A percentile compares a stretch with the other conserved stretches of the same genome.
These are phyloP conservation scores for Eucalyptus paniculata DNA, from an alignment of 345 rosid genomes.

Conservation along the genomic window DNA sequence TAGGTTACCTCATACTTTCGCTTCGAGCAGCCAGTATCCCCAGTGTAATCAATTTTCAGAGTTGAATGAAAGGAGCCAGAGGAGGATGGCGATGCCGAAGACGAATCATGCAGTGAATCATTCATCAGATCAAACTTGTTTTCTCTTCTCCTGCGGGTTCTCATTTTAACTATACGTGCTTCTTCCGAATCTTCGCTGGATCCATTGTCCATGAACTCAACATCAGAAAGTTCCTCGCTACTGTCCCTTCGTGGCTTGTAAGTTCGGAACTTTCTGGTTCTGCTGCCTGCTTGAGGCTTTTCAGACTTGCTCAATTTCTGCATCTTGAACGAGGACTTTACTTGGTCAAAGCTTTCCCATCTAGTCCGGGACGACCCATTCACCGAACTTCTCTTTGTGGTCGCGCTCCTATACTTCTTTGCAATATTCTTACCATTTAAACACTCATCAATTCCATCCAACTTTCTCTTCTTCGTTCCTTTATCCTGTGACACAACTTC, in stretches of 20 bases:
- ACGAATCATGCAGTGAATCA: not conserved
- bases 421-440: not conserved
- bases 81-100: conserved; percentile 3
- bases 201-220: not conserved
- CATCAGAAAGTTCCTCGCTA: not conserved
- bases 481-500: not conserved
- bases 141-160: not conserved
- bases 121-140: not conserved
- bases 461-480: not conserved
- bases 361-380: not conserved
- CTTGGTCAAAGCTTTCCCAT: not conserved
- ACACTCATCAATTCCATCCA: not conserved
- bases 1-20: not conserved
- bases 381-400: not conserved
- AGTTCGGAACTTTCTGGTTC: not conserved
- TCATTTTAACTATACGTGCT: not conserved
- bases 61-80: conserved; percentile 1
- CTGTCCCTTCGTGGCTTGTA: not conserved
- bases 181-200: not conserved
- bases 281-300: not conserved
- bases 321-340: not conserved
- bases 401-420: conserved; percentile 1
- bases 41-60: conserved; percentile 2
- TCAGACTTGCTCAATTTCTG: not conserved
- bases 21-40: not conserved